Conservation (phyloP, 2,329 filamentous ascomycete species). For the Fusarium chaquense region DNA sequence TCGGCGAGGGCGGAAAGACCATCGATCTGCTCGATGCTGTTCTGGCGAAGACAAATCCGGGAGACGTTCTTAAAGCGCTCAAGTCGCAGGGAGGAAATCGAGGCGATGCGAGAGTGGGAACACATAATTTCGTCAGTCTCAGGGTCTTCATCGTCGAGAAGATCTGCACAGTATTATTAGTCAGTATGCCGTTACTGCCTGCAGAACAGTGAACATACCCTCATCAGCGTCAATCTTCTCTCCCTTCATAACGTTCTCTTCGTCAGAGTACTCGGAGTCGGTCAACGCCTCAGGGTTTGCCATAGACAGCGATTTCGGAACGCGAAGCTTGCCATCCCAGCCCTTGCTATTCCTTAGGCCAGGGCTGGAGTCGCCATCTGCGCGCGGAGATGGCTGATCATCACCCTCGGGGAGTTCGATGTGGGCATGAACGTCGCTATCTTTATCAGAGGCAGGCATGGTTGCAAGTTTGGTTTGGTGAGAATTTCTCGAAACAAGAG, state of each 20-base stretch:
- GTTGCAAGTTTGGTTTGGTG: slow-evolving; percentile 6
- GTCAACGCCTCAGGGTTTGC: slow-evolving; percentile 84
- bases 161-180: slow-evolving; percentile 57
- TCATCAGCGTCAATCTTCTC: slow-evolving; percentile 86
- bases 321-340: slow-evolving; percentile 85
- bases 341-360: slow-evolving; percentile 72
- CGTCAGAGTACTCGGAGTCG: slow-evolving; percentile 86
- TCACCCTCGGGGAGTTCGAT: slow-evolving; percentile 64
- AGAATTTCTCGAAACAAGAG: neutral
- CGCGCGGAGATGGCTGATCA: slow-evolving; percentile 54
- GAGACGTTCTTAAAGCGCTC: slow-evolving; percentile 83
- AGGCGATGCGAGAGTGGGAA: slow-evolving; percentile 86
- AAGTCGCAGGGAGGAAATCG: slow-evolving; percentile 81
- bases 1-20: slow-evolving; percentile 74
- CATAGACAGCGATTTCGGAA: slow-evolving; percentile 72
- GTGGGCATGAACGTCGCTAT: slow-evolving; percentile 55
- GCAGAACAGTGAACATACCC: slow-evolving; percentile 60
- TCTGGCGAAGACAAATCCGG: slow-evolving; percentile 91
- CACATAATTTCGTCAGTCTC: slow-evolving; percentile 85
- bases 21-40: slow-evolving; percentile 84
- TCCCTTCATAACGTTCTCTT: slow-evolving; percentile 74
- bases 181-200: slow-evolving; percentile 19
- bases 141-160: slow-evolving; percentile 70
- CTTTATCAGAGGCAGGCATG: slow-evolving; percentile 59
- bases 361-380: slow-evolving; percentile 60